These are phyloP conservation scores for Saccharomyces eubayanus DNA, from an alignment of 805 yeast genomes.

Conservation along the genomic window DNA sequence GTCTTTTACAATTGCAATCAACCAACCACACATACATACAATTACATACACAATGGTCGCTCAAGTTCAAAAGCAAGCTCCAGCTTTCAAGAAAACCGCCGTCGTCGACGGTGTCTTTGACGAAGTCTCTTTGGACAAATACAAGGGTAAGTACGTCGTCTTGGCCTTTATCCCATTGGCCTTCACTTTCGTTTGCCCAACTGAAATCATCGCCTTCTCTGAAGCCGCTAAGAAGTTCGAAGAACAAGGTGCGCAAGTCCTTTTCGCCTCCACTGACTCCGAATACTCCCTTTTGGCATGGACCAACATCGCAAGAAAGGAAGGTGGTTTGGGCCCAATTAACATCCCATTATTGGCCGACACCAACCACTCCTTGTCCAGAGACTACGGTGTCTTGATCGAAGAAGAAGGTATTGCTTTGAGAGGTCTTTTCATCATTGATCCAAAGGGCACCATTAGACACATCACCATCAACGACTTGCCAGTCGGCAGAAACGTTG, in stretches of 20 bases:
- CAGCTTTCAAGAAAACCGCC: constrained; percentile 92
- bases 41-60: constrained; percentile 60
- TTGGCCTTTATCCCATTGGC: constrained; percentile 97
- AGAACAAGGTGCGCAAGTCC: constrained; percentile 77
- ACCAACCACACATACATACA: constrained; percentile 1
- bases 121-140: constrained; percentile 88
- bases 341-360: constrained; percentile 93
- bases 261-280: constrained; percentile 97
- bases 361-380: constrained; percentile 90
- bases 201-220: constrained; percentile 97
- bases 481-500: constrained; percentile 98
- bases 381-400: constrained; percentile 93
- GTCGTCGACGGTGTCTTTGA: constrained; percentile 94
- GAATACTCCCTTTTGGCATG: constrained; percentile 96
- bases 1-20: background rate
- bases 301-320: constrained; percentile 94
- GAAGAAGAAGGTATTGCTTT: constrained; percentile 95
- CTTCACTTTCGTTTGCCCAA: constrained; percentile 98
- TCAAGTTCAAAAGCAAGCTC: constrained; percentile 91
- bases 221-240: constrained; percentile 87
- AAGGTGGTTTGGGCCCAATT: constrained; percentile 96
- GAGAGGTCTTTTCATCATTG: constrained; percentile 97
- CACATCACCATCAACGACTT: constrained; percentile 97
- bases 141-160: constrained; percentile 96
- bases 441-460: constrained; percentile 90